Conservation (phyloP, 208 protist genomes). For the Crithidia acanthocephali region DNA sequence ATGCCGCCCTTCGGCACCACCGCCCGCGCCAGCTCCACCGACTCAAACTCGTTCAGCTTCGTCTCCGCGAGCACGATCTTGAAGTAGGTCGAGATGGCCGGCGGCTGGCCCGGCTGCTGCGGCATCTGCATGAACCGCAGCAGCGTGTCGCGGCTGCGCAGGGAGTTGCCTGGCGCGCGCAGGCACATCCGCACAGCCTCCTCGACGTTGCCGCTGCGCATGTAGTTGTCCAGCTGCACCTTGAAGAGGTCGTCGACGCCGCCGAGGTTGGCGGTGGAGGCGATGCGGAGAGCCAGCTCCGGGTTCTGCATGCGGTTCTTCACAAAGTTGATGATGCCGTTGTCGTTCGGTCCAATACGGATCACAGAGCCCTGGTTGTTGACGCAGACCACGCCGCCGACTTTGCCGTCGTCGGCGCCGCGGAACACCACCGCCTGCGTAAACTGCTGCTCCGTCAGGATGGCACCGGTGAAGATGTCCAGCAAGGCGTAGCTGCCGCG, state of each 20-base stretch:
- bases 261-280: constrained; percentile 95
- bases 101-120: constrained; percentile 82
- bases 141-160: constrained; percentile 98
- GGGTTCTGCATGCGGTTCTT: constrained; percentile 94
- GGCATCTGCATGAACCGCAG: constrained; percentile 91
- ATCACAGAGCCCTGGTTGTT: constrained; percentile 96
- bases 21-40: constrained; percentile 97
- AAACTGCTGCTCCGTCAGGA: constrained; percentile 97
- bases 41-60: constrained; percentile 98
- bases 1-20: constrained; percentile 93
- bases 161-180: constrained; percentile 90
- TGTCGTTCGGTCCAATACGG: constrained; percentile 96
- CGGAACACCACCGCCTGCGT: constrained; percentile 96
- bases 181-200: constrained; percentile 97
- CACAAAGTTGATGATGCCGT: constrained; percentile 97
- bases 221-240: constrained; percentile 95
- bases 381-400: constrained; percentile 96
- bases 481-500: constrained; percentile 95
- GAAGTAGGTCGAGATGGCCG: constrained; percentile 99
- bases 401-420: constrained; percentile 89
- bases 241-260: constrained; percentile 98
- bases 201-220: constrained; percentile 92
- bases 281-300: constrained; percentile 96
- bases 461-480: constrained; percentile 95
- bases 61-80: constrained; percentile 96